Conservation (phyloP, 75 land plant genomes). For the Picea sitchensis region DNA sequence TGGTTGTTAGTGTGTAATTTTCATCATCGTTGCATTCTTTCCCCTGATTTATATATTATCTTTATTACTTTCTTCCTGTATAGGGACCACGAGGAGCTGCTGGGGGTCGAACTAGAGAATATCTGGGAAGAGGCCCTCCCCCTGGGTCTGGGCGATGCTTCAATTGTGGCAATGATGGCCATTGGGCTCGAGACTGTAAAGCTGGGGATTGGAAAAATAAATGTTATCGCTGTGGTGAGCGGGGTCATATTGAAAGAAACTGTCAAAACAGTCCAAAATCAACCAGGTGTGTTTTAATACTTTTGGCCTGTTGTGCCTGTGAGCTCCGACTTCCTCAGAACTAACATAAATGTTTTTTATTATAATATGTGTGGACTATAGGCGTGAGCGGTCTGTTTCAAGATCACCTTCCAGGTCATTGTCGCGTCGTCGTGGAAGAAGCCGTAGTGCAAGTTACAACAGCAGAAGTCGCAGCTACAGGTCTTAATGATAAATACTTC, state of each 20-base stretch:
- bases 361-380: slow-evolving; percentile 10
- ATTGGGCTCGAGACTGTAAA: slow-evolving; percentile 98
- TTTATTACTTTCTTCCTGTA: background rate
- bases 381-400: slow-evolving; percentile 43
- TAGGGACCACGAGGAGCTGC: slow-evolving; percentile 67
- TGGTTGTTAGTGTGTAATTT: background rate
- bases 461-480: slow-evolving; percentile 51
- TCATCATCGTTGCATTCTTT: background rate
- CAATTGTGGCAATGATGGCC: slow-evolving; percentile 96
- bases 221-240: slow-evolving; percentile 90
- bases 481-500: slow-evolving; percentile 2
- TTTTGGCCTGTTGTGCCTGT: background rate
- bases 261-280: slow-evolving; percentile 83
- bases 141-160: slow-evolving; percentile 97
- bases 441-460: slow-evolving; percentile 53
- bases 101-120: slow-evolving; percentile 53
- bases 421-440: slow-evolving; percentile 39
- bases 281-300: slow-evolving; percentile 26
- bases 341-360: background rate
- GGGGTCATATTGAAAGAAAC: slow-evolving; percentile 86
- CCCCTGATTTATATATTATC: background rate
- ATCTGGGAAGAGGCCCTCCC: slow-evolving; percentile 80
- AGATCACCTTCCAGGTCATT: slow-evolving; percentile 47
- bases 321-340: background rate
- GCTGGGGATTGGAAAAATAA: slow-evolving; percentile 97